phyloP scores from a whole-genome alignment of 139 green algal species.

The Chlamydomonas applanata region DNA sequence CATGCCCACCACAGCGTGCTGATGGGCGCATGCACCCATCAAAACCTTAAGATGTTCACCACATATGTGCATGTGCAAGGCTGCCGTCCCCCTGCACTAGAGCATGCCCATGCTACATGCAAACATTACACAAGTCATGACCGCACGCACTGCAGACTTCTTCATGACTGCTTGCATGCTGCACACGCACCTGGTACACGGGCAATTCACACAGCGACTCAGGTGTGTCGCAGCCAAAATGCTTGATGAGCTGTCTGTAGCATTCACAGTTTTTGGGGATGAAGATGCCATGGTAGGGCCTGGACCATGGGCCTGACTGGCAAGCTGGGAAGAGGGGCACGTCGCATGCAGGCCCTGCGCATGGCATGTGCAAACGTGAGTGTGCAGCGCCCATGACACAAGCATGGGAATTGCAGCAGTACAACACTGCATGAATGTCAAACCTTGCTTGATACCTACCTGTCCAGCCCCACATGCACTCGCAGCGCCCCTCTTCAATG shows the following conservation, averaged over 20 bases:
- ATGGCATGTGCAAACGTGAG: too few relatives aligned
- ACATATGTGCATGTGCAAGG: too few relatives aligned
- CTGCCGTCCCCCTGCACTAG: too few relatives aligned
- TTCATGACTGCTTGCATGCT: too few relatives aligned
- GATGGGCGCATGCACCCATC: too few relatives aligned
- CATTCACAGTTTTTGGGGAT: conserved; percentile 9
- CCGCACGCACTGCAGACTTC: too few relatives aligned
- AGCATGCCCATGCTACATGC: too few relatives aligned
- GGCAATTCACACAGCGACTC: neutral
- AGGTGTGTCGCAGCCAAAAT: conserved; percentile 1
- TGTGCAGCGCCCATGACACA: too few relatives aligned
- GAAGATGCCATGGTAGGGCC: conserved; percentile 1
- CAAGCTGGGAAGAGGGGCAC: neutral
- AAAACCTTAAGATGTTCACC: too few relatives aligned
- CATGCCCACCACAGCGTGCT: too few relatives aligned
- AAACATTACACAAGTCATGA: too few relatives aligned
- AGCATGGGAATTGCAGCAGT: neutral
- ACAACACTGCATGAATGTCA: neutral
- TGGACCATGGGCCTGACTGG: neutral
- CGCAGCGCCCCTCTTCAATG: conserved; percentile 11
- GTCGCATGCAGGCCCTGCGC: neutral
- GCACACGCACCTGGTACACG: too few relatives aligned
- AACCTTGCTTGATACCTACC: neutral
- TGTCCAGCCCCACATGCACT: conserved; percentile 3
- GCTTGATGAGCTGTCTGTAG: conserved; percentile 7